Conservation (phyloP, 768 basidiomycete genomes). For the Suillus tomentosus region DNA sequence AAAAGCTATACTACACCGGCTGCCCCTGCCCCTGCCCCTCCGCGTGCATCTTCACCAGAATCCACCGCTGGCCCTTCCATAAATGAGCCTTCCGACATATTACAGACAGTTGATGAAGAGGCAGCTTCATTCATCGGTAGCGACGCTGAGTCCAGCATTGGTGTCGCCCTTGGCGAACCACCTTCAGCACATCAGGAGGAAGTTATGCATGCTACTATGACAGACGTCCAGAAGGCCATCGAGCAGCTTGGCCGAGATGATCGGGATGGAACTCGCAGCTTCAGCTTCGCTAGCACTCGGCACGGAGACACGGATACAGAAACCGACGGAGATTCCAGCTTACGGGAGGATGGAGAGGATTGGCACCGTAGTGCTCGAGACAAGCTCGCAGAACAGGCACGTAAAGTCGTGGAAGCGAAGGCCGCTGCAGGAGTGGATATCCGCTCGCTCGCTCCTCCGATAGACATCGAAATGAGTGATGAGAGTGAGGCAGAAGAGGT, state of each 20-base stretch:
- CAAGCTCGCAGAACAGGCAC: constrained; percentile 71
- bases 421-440: constrained; percentile 47
- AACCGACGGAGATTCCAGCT: constrained; percentile 52
- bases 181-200: constrained; percentile 39
- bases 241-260: constrained; percentile 74
- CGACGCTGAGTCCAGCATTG: constrained; percentile 28
- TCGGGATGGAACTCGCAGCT: constrained; percentile 61
- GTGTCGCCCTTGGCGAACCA: constrained; percentile 28
- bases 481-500: constrained; percentile 75
- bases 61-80: constrained; percentile 27
- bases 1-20: constrained; percentile 78
- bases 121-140: constrained; percentile 35
- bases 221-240: constrained; percentile 88
- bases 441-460: constrained; percentile 55
- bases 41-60: constrained; percentile 28
- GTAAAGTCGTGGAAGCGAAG: constrained; percentile 53
- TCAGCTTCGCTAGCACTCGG: constrained; percentile 73
- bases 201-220: constrained; percentile 86
- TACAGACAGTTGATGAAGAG: constrained; percentile 52
- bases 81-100: constrained; percentile 25
- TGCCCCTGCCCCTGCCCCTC: constrained; percentile 49
- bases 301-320: constrained; percentile 55
- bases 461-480: constrained; percentile 76
- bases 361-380: constrained; percentile 68
- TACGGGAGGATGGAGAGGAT: constrained; percentile 46